A percentile compares a stretch with the other conserved stretches of the same genome.
Conservation (phyloP, 495 filamentous ascomycete genomes). For the Delitschia confertaspora region DNA sequence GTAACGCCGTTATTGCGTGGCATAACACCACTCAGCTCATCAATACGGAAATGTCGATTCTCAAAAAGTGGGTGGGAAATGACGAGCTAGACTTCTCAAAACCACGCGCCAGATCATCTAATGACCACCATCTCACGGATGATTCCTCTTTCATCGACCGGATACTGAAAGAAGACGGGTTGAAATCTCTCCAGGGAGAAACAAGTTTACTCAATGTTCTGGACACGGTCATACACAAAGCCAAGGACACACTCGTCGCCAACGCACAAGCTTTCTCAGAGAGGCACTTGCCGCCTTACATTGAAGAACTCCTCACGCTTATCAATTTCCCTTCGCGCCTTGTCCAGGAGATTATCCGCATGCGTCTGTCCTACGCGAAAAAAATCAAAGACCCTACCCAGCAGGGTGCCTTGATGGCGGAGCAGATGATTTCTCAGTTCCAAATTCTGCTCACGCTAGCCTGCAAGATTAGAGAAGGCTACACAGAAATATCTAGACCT, state of each 20-base stretch:
- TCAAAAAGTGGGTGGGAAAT: slow-evolving; percentile 95
- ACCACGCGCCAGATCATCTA: slow-evolving; percentile 33
- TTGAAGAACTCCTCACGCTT: slow-evolving; percentile 87
- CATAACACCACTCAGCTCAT: slow-evolving; percentile 97
- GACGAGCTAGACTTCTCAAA: slow-evolving; percentile 85
- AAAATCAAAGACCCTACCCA: slow-evolving; percentile 87
- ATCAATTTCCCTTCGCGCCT: slow-evolving; percentile 95
- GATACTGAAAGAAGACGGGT: slow-evolving; percentile 94
- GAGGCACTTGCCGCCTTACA: slow-evolving; percentile 90
- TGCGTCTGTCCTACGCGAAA: slow-evolving; percentile 83
- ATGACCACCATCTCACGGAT: slow-evolving; percentile 59
- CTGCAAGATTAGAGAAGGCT: slow-evolving; percentile 83
- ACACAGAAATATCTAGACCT: slow-evolving; percentile 70
- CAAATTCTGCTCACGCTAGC: slow-evolving; percentile 86
- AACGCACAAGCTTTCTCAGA: slow-evolving; percentile 80
- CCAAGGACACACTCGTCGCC: slow-evolving; percentile 80
- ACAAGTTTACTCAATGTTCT: slow-evolving; percentile 78
- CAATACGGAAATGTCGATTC: slow-evolving; percentile 80
- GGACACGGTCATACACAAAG: slow-evolving; percentile 77
- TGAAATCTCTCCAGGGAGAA: slow-evolving; percentile 82
- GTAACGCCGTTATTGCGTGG: slow-evolving; percentile 85
- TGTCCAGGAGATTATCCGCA: slow-evolving; percentile 91
- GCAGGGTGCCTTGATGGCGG: slow-evolving; percentile 81
- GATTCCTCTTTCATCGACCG: slow-evolving; percentile 90
- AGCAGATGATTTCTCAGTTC: slow-evolving; percentile 95